Base-by-base conservation (phyloP, 179 eudicot species). In the Vitellaria paradoxa region DNA sequence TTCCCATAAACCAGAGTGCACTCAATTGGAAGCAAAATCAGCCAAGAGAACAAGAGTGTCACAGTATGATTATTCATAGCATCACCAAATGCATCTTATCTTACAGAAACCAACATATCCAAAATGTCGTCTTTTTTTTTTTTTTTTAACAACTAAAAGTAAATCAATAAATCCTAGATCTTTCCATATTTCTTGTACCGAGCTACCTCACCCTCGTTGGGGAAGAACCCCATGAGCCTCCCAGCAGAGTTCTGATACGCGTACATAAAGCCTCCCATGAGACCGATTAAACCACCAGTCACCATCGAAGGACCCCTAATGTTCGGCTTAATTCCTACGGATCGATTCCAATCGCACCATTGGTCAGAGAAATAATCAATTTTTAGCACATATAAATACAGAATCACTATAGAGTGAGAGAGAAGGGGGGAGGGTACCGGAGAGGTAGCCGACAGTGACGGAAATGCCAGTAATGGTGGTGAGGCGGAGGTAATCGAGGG, bases 211-310 rank as follows among this genome's bases (percentile, higher is more conserved):
- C 86, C 94, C 3, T 92, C 97, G 75, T 94, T 94, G 60, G 97
- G 97, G 82, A 94, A 94, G 82, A 94, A 94, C 7, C 98, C 98
- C 98, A 94, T 94, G 14, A 94, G 89, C 77, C 98, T 84, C 8
- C 98, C 98, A 73, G 88, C 88, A 14, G 97, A 94, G 79, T 94
- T 94, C 91, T 94, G 98, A 78, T 92, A 92, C 30, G 98, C 98
- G 74, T 92, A 92, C 97, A 94, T 92, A 81, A 94, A 94, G 37
- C 98, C 97, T 26, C 98, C 98, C 92, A 94, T 84, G 52, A 94
- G 26, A 11, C 98, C 97, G 55, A 94, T 94, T 75, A 94, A 64
- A 62, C 98, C 98, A 6, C 98, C 98, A 3, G 97, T 94, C 83
- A 94, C 97, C 97, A 94, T 94, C 14, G 97, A 94, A 45, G 98